A percentile compares a stretch with the other conserved stretches of the same genome.
phyloP scores from a whole-genome alignment of 371 early-diverging fungal genomes.

The Lichtheimia corymbifera region DNA sequence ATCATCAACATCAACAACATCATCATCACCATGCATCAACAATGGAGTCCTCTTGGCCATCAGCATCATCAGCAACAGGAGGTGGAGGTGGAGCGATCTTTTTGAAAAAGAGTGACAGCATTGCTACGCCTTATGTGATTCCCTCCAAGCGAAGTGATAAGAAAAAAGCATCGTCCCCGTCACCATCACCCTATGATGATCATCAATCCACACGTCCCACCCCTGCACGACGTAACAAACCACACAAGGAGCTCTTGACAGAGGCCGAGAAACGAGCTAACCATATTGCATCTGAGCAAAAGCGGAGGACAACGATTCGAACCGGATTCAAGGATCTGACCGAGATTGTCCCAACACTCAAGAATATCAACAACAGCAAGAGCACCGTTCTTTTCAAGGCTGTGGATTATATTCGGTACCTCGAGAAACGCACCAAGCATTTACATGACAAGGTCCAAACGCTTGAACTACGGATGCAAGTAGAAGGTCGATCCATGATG shows the following conservation, averaged over 20 bases:
- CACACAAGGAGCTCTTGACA: conserved; percentile 72
- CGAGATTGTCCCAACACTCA: conserved; percentile 79
- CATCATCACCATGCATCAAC: conserved; percentile 8
- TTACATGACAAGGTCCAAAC: conserved; percentile 51
- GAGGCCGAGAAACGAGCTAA: conserved; percentile 89
- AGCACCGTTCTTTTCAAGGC: conserved; percentile 59
- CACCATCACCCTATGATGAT: background rate
- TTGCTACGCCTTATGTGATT: conserved; percentile 26
- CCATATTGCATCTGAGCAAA: conserved; percentile 91
- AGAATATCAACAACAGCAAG: conserved; percentile 57
- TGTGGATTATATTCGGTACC: conserved; percentile 52
- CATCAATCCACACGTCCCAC: background rate
- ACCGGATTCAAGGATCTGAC: conserved; percentile 81
- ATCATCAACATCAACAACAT: background rate
- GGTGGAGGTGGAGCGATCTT: conserved; percentile 24
- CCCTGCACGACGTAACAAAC: conserved; percentile 9
- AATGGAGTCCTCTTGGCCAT: background rate
- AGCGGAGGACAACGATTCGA: conserved; percentile 85
- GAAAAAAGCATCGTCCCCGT: background rate
- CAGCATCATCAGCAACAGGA: background rate
- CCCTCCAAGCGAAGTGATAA: background rate
- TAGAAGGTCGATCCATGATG: conserved; percentile 23
- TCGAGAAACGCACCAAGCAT: conserved; percentile 49
- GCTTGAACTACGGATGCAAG: conserved; percentile 50
- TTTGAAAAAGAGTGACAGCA: conserved; percentile 30